Evolutionary conservation across 2,329 filamentous ascomycete species (phyloP).

Genomic region (Dactylellina cionopaga): DNA sequence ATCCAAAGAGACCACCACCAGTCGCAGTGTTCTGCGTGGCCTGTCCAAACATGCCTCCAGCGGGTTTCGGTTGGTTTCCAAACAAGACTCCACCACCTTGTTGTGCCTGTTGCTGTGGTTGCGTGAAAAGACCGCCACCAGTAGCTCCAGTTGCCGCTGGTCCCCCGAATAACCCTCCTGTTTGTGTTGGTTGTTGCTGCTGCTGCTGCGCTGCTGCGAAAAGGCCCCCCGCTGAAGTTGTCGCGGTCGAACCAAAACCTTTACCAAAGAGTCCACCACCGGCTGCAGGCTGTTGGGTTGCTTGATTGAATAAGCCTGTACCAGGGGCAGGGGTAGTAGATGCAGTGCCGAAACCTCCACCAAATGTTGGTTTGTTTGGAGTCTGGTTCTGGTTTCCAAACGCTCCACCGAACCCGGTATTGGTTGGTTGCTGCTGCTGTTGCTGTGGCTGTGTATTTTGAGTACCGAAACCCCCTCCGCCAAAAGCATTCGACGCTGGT

Average conservation of each 20-base stretch:
- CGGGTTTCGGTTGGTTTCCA: conserved; percentile 59
- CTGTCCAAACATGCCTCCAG: conserved; percentile 63
- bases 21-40: conserved; percentile 60
- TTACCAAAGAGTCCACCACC: conserved; percentile 65
- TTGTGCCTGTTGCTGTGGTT: conserved; percentile 59
- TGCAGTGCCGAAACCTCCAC: conserved; percentile 38
- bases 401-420: conserved; percentile 57
- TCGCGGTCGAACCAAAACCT: conserved; percentile 65
- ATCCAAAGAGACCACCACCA: conserved; percentile 67
- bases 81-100: conserved; percentile 64
- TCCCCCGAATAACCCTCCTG: conserved; percentile 59
- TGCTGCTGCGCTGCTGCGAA: conserved; percentile 54
- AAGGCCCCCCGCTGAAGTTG: conserved; percentile 59
- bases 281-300: conserved; percentile 59
- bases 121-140: conserved; percentile 29
- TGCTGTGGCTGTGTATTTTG: conserved; percentile 53
- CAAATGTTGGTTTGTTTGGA: conserved; percentile 42
- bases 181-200: conserved; percentile 61
- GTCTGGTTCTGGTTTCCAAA: conserved; percentile 43
- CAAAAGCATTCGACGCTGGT: conserved; percentile 59
- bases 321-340: conserved; percentile 41
- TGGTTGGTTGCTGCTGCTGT: conserved; percentile 51
- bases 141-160: conserved; percentile 58
- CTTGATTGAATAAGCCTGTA: conserved; percentile 56
- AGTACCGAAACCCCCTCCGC: conserved; percentile 50